Percentiles rank a stretch among this genome's conserved stretches.
These are phyloP conservation scores for Scheffersomyces quercinus DNA, from an alignment of 1,139 yeast genomes.

Conservation along the genomic window DNA sequence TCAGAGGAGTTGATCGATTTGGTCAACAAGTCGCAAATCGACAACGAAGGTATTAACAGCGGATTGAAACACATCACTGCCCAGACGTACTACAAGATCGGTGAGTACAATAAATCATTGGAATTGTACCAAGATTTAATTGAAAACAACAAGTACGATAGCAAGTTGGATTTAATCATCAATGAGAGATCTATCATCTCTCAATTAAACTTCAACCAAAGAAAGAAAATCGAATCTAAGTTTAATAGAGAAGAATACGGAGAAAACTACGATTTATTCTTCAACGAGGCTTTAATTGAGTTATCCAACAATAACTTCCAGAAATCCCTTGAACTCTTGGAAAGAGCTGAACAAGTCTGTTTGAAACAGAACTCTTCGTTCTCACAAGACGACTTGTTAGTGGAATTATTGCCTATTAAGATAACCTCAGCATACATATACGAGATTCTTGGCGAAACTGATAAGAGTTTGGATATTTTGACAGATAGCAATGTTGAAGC, in stretches of 20 bases:
- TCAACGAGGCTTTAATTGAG: conserved; percentile 66
- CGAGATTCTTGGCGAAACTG: conserved; percentile 45
- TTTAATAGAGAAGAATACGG: conserved; percentile 12
- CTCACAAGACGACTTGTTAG: conserved; percentile 40
- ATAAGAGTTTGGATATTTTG: conserved; percentile 44
- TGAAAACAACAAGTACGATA: conserved; percentile 32
- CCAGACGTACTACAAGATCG: conserved; percentile 73
- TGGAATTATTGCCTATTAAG: conserved; percentile 62
- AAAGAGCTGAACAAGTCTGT: conserved; percentile 50
- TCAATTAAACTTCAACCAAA: conserved; percentile 34
- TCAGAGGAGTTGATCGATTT: conserved; percentile 42
- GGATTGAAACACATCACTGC: conserved; percentile 79
- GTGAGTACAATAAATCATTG: conserved; percentile 56
- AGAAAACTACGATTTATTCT: conserved; percentile 41
- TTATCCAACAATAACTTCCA: conserved; percentile 46
- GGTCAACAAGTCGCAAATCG: conserved; percentile 23
- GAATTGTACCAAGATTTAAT: conserved; percentile 54
- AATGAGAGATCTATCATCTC: conserved; percentile 72
- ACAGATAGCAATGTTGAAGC: conserved; percentile 19
- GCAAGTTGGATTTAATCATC: conserved; percentile 58
- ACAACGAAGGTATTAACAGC: conserved; percentile 18
- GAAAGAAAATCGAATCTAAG: conserved; percentile 8
- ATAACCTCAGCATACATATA: conserved; percentile 71
- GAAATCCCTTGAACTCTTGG: conserved; percentile 48
- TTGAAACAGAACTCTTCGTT: conserved; percentile 36